phyloP scores from a whole-genome alignment of 441 rosid species.

The Isatis lusitanica region DNA sequence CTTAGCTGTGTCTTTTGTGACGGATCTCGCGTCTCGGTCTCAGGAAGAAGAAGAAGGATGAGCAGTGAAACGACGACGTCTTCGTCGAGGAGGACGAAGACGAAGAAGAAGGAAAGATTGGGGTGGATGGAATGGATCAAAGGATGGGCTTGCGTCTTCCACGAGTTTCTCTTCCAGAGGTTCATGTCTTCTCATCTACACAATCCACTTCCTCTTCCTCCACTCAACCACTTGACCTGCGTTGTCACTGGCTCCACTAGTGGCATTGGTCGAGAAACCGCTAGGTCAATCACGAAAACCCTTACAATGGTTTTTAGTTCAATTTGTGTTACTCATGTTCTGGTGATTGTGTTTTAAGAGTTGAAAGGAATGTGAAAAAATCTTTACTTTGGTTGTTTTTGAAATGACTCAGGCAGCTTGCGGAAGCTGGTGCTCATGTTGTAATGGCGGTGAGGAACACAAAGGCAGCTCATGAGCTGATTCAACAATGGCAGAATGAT shows the following conservation, averaged over 20 bases:
- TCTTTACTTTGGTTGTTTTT: background rate
- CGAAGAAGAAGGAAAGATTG: constrained; percentile 52
- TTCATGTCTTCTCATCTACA: constrained; percentile 67
- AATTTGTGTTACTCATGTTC: background rate
- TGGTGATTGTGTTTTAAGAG: background rate
- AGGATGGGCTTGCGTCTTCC: constrained; percentile 62
- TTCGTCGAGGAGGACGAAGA: constrained; percentile 6
- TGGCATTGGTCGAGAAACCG: constrained; percentile 82
- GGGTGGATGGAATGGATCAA: constrained; percentile 84
- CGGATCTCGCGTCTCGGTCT: background rate
- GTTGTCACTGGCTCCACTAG: constrained; percentile 88
- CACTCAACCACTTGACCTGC: constrained; percentile 65
- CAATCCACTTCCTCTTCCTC: constrained; percentile 53
- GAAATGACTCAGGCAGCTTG: constrained; percentile 54
- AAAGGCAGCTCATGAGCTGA: constrained; percentile 63
- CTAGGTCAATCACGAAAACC: constrained; percentile 42
- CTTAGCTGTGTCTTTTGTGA: background rate
- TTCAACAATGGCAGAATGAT: constrained; percentile 72
- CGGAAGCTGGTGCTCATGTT: constrained; percentile 87
- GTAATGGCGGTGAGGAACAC: constrained; percentile 87
- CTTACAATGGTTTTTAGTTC: background rate
- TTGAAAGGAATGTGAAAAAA: background rate
- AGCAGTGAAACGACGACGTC: constrained; percentile 1
- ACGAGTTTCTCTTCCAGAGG: constrained; percentile 77
- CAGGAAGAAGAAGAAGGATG: constrained; percentile 3